Evolutionary conservation across 768 basidiomycete genomes (phyloP).

Genomic region (Boletus vinaceobasis): DNA sequence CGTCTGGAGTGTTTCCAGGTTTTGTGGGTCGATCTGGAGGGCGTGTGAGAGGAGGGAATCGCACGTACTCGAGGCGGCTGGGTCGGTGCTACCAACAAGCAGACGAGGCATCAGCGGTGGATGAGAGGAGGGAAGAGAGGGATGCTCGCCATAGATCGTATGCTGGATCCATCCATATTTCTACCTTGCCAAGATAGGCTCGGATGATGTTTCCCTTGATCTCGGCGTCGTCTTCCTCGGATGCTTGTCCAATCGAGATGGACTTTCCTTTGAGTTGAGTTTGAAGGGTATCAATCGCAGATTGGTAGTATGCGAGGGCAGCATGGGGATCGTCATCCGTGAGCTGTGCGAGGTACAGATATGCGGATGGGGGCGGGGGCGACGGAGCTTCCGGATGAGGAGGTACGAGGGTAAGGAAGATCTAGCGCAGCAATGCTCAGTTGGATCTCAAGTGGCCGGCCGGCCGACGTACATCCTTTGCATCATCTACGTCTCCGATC

Average conservation of each 20-base stretch:
- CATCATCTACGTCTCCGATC: constrained; percentile 69
- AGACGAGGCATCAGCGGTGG: neutral
- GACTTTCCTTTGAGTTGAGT: constrained; percentile 75
- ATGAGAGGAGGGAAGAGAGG: neutral
- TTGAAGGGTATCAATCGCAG: constrained; percentile 70
- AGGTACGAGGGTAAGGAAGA: constrained; percentile 58
- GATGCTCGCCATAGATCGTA: constrained; percentile 77
- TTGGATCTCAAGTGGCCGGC: neutral
- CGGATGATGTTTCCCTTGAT: constrained; percentile 66
- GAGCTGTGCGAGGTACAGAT: constrained; percentile 87
- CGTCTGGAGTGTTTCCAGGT: constrained; percentile 74
- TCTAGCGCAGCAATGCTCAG: constrained; percentile 37
- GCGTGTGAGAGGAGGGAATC: constrained; percentile 74
- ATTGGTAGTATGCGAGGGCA: constrained; percentile 73
- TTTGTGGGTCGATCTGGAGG: constrained; percentile 66
- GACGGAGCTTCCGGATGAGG: constrained; percentile 57
- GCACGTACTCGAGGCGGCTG: constrained; percentile 77
- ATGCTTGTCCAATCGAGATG: constrained; percentile 35
- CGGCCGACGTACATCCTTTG: constrained; percentile 53
- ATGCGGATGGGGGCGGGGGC: constrained; percentile 67
- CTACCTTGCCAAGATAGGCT: constrained; percentile 84
- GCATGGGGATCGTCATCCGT: constrained; percentile 70
- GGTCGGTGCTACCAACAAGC: constrained; percentile 60
- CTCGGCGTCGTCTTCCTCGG: constrained; percentile 42
- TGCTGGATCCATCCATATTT: constrained; percentile 93